Evolutionary conservation across 805 yeast species (phyloP).

Genomic region (Saccharomycopsis sp.): DNA sequence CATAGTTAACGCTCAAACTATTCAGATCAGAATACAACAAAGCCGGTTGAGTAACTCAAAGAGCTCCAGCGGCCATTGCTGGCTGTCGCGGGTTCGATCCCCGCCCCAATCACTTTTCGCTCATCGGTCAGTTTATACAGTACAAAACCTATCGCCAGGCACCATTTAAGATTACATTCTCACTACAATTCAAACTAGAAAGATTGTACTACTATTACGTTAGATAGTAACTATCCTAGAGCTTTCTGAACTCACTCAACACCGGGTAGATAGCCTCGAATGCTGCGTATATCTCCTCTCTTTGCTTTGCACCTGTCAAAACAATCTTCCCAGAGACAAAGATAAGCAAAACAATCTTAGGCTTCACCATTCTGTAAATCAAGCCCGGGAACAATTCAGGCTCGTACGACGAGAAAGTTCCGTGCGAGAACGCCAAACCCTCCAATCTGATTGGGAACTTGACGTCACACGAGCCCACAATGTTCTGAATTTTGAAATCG

Average conservation of each 20-base stretch:
- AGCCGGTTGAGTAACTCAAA: no score
- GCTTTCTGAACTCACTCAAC: constrained; percentile 91
- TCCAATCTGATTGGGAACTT: constrained; percentile 96
- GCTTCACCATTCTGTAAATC: constrained; percentile 98
- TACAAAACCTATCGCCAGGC: no score
- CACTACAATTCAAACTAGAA: no score
- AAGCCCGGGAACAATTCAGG: constrained; percentile 98
- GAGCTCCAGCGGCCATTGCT: no score
- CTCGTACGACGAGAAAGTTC: constrained; percentile 96
- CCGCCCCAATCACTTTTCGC: no score
- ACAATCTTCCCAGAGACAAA: constrained; percentile 98
- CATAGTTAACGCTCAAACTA: no score
- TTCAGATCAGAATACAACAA: no score
- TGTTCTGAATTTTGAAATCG: constrained; percentile 95
- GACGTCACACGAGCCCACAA: constrained; percentile 98
- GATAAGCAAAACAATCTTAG: constrained; percentile 90
- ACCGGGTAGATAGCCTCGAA: constrained; percentile 98
- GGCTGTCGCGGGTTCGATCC: no score
- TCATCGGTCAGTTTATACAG: no score
- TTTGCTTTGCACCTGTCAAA: constrained; percentile 96
- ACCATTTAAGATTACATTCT: no score
- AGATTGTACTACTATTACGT: no score
- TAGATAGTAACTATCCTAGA: no score
- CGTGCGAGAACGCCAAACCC: constrained; percentile 96
- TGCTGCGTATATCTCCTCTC: constrained; percentile 97